Base-by-base conservation (phyloP, 179 eudicot genomes). In the Heliamphora ciliata region DNA sequence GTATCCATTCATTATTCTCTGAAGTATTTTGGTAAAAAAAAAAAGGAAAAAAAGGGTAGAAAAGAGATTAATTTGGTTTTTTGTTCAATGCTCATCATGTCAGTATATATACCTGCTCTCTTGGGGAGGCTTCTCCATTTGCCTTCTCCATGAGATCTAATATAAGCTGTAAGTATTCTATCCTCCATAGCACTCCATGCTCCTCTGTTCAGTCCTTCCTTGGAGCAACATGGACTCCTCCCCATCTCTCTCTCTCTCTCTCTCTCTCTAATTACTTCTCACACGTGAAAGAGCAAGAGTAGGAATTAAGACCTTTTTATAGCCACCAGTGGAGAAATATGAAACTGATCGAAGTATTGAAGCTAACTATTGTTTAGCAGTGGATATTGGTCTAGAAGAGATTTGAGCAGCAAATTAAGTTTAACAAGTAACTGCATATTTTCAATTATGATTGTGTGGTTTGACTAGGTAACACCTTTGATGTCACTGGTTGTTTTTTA, bases 181-280 rank as follows among this genome's bases (percentile, higher is more conserved):
- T 88, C 90, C 80, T 88, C 90, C 78, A 77, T 82, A 8, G 85
- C 82, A 2, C 88, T 86, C 90, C 90, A 88, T n/a, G 90, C 85
- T 9, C 90, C 90, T 51, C 75, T 83, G 76, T 86, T 88, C 76
- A 88, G 77, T 21, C 90, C 90, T 73, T 88, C 86, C 71, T 88
- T 88, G 1, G 82, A 82, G 44, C 90, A 88, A 78, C 90, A 88
- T 15, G 90, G 90, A 58, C 85, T 88, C 84, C 89, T 83, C 14
- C 89, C 89, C 89, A 87, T 87, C 60, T 71, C 58, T 48, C 64
- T 46, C 69, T 44, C 58, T 17, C 71, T 66, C 70, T 21, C 70
- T 66, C 40, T 31, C 40, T 31, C 40, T 31, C 40, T 31, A 0
- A 21, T 10, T 66, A 2, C 2, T 10, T 21, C 46, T 66, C 70